These are phyloP conservation scores for Fomitopsis serialis DNA, from an alignment of 768 basidiomycete species.

Conservation along the genomic window DNA sequence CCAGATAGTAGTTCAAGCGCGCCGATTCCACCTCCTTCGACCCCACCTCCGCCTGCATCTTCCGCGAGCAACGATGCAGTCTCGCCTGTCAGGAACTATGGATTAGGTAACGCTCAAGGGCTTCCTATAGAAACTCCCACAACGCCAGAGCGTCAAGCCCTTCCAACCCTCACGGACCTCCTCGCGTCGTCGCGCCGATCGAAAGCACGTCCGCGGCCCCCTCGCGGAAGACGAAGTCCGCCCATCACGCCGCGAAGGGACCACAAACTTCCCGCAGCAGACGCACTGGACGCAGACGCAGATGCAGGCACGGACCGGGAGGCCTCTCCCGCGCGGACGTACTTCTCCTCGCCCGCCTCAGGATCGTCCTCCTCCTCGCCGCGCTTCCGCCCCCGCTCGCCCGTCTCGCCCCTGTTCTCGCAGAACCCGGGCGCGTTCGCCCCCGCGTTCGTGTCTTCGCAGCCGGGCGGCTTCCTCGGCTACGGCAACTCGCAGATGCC, in stretches of 20 bases:
- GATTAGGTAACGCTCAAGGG: slow-evolving; percentile 18
- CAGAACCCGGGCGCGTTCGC: slow-evolving; percentile 31
- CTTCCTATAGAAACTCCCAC: slow-evolving; percentile 15
- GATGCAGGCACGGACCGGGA: slow-evolving; percentile 4
- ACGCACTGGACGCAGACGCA: too few species aligned
- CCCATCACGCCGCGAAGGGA: slow-evolving; percentile 9
- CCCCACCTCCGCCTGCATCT: slow-evolving; percentile 25
- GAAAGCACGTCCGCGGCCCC: slow-evolving; percentile 25
- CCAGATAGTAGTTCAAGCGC: slow-evolving; percentile 7
- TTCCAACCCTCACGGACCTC: slow-evolving; percentile 39
- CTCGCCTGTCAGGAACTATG: slow-evolving; percentile 13
- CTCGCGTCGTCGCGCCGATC: slow-evolving; percentile 38
- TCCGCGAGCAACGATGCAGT: slow-evolving; percentile 9
- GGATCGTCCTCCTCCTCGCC: slow-evolving; percentile 21
- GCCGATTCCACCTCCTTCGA: slow-evolving; percentile 14
- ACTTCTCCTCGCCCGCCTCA: slow-evolving; percentile 35
- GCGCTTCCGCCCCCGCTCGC: slow-evolving; percentile 27
- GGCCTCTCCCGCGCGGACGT: slow-evolving; percentile 30
- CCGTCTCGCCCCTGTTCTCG: slow-evolving; percentile 29
- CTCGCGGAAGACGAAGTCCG: slow-evolving; percentile 19
- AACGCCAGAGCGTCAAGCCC: slow-evolving; percentile 22
- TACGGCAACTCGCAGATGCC: neutral
- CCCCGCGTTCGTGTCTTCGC: slow-evolving; percentile 34
- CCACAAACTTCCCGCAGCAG: slow-evolving; percentile 3
- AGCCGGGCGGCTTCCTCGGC: slow-evolving; percentile 10